A percentile compares a stretch with the other conserved stretches of the same genome.
Conservation (phyloP, 2,329 filamentous ascomycete genomes). For the Talaromyces sp. region DNA sequence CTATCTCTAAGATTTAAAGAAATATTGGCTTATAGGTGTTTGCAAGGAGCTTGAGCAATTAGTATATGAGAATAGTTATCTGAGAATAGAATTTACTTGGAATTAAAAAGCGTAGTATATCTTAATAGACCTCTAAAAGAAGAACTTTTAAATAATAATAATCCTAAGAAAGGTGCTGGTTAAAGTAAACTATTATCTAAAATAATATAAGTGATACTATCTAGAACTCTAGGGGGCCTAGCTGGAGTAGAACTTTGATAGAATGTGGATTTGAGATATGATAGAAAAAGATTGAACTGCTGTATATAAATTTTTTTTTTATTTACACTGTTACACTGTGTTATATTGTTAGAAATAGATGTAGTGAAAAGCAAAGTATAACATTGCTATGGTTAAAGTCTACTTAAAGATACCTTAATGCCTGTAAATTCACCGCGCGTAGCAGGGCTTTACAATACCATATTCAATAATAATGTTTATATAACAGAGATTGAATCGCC, state of each 20-base stretch:
- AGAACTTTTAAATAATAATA: background rate
- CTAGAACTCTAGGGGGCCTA: background rate
- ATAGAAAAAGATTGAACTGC: background rate
- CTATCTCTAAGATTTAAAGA: slow-evolving; percentile 2
- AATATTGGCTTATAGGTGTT: background rate
- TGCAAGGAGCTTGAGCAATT: background rate
- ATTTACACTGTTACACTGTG: background rate
- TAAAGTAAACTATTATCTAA: background rate
- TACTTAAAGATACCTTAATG: too few relatives aligned
- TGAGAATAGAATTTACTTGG: background rate
- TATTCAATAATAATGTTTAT: too few relatives aligned
- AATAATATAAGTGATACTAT: background rate
- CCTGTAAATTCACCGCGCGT: too few relatives aligned
- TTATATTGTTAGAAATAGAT: too few relatives aligned
- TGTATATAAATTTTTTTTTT: background rate
- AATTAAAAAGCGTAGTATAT: background rate
- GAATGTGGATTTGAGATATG: background rate
- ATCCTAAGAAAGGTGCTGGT: background rate
- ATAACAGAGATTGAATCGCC: too few relatives aligned
- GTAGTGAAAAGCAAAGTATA: too few relatives aligned
- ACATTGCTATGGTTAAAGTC: too few relatives aligned
- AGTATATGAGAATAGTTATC: slow-evolving; percentile 6
- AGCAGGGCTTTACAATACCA: too few relatives aligned
- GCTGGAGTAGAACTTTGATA: background rate
- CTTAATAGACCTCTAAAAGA: background rate